These are phyloP conservation scores for Leccinum aurantiacum DNA, from an alignment of 768 basidiomycete genomes.

Conservation along the genomic window DNA sequence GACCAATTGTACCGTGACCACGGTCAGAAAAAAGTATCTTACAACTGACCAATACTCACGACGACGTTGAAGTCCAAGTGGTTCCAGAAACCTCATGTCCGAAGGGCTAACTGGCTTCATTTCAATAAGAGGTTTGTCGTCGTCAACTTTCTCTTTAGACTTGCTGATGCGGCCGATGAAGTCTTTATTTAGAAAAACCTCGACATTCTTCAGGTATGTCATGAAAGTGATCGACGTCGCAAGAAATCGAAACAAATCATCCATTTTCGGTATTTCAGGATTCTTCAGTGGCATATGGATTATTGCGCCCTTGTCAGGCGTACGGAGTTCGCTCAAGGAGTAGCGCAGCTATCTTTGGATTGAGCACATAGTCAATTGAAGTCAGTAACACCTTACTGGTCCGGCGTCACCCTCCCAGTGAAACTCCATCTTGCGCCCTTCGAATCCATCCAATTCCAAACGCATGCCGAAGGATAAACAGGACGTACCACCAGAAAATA, in stretches of 20 bases:
- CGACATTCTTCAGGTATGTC: constrained; percentile 67
- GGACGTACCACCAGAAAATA: constrained; percentile 63
- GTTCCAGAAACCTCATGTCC: constrained; percentile 57
- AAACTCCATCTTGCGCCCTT: constrained; percentile 88
- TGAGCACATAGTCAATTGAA: not conserved
- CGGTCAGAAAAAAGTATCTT: not conserved
- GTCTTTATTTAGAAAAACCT: constrained; percentile 75
- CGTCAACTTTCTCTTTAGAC: constrained; percentile 45
- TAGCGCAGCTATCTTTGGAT: constrained; percentile 55
- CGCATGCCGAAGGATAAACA: constrained; percentile 18
- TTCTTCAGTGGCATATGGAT: constrained; percentile 86
- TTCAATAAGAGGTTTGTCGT: constrained; percentile 45
- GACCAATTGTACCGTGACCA: not conserved
- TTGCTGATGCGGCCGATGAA: constrained; percentile 65
- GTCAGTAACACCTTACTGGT: constrained; percentile 49
- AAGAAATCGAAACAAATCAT: constrained; percentile 87
- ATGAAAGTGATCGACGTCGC: constrained; percentile 92
- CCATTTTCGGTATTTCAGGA: constrained; percentile 66
- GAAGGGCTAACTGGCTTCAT: constrained; percentile 51
- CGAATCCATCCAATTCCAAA: constrained; percentile 1
- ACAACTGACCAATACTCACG: not conserved
- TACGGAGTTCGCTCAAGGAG: constrained; percentile 52
- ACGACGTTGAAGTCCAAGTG: constrained; percentile 56
- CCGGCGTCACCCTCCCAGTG: constrained; percentile 79
- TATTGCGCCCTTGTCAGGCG: constrained; percentile 60